phyloP scores from a whole-genome alignment of 306 rosid species.

The Prinsepia uniflora region DNA sequence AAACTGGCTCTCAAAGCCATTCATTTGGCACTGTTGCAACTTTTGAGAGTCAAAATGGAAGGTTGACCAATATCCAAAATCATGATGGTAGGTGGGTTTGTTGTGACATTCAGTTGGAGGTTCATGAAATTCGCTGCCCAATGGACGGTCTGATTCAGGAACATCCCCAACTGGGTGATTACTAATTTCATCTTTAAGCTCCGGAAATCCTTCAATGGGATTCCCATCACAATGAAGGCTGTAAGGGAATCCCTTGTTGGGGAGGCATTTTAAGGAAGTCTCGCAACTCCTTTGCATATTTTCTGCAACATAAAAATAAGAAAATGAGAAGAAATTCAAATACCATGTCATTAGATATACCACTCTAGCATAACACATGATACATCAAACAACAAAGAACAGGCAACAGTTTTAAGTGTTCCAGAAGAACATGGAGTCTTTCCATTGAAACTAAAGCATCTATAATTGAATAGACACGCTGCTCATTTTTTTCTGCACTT shows the following conservation, averaged over 20 bases:
- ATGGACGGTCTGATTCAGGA: slow-evolving; percentile 42
- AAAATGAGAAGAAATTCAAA: slow-evolving; percentile 16
- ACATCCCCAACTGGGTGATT: slow-evolving; percentile 50
- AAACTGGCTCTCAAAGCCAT: slow-evolving; percentile 61
- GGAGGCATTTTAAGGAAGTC: slow-evolving; percentile 87
- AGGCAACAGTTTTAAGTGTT: not conserved
- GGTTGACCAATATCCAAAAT: slow-evolving; percentile 57
- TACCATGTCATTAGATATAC: slow-evolving; percentile 10
- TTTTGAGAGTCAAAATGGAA: slow-evolving; percentile 63
- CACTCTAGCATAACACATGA: slow-evolving; percentile 4
- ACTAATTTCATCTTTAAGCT: slow-evolving; percentile 42
- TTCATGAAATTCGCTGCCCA: slow-evolving; percentile 55
- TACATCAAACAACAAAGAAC: slow-evolving; percentile 3
- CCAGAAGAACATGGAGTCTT: not conserved
- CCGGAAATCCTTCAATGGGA: slow-evolving; percentile 48
- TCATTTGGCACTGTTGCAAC: slow-evolving; percentile 70
- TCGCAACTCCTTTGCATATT: slow-evolving; percentile 67
- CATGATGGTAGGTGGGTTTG: slow-evolving; percentile 56
- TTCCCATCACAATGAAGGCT: slow-evolving; percentile 51
- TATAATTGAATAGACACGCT: not conserved
- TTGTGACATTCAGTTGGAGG: slow-evolving; percentile 53
- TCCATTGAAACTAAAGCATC: not conserved
- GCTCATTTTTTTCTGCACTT: not conserved
- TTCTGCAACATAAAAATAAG: slow-evolving; percentile 46
- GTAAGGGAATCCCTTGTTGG: slow-evolving; percentile 63